Evolutionary conservation across 2,329 filamentous ascomycete genomes (phyloP), one percentile per base, ranked within the genome.

Genomic region (Penicillium sp.): DNA sequence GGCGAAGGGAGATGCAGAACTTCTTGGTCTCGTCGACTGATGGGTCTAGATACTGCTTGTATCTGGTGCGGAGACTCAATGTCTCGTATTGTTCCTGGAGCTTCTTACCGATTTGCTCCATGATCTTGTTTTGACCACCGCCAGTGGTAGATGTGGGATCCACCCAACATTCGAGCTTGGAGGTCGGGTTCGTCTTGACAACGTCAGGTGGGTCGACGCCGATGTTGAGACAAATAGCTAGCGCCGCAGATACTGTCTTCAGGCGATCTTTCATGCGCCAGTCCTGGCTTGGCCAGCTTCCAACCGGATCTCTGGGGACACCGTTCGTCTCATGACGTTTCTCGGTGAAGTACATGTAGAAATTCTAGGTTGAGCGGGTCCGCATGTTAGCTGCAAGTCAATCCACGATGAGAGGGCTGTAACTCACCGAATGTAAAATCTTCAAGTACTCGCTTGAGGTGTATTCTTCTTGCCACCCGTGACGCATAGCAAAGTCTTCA

Each of bases 321-420:
- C 92, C 94, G 34, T 91, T 93, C 21, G 91, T 94, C 72, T 97
- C 94, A 75, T 99, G 94, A 49, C 93, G 88, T 75, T 97, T 97
- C 75, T 99, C 94, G 60, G 93, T 97, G 75, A 90, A 99, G 77
- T 99, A 99, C 93, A 97, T 97, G 79, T 96, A 97, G 86, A 96
- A 99, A 63, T 91, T 95, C 89, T 96, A 74, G 52, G 57, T 31
- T 29, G n/a, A 53, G 54, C 59, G 34, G 32, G 42, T n/a, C 44
- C 18, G 56, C 57, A 62, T 36, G 49, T 59, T 54, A 62, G 59
- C 29, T 57, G 36, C 27, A 5, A 18, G 14, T 16, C 27, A 40
- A 36, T 6, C 14, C 43, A 40, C 10, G 7, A 42, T 43, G 18
- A 38, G 16, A 39, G 16, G 39, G 32, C 43, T 47, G 13, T n/a